A percentile compares a stretch with the other conserved stretches of the same genome.
phyloP scores from a whole-genome alignment of 305 asterid genomes.

The Fraxinus sp. region DNA sequence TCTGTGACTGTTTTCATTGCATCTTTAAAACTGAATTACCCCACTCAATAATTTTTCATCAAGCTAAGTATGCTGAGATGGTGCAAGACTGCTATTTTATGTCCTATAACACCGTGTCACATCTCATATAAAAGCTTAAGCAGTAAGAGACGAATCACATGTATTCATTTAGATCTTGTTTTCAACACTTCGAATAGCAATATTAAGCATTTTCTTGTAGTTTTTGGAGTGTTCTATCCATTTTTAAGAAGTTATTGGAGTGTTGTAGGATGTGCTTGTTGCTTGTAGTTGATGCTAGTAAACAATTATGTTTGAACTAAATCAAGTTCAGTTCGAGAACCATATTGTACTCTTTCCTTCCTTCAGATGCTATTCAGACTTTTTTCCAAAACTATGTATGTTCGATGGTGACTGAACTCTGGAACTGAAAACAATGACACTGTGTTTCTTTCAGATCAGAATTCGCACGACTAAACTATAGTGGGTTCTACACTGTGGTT shows the following conservation, averaged over 20 bases:
- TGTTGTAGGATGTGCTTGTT: neutral
- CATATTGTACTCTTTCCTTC: neutral
- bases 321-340: neutral
- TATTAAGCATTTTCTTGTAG: neutral
- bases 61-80: slow-evolving; percentile 1
- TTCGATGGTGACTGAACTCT: neutral
- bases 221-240: neutral
- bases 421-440: neutral
- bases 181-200: neutral
- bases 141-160: neutral
- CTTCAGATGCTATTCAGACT: slow-evolving; percentile 6
- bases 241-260: neutral
- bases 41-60: neutral
- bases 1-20: neutral
- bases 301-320: neutral
- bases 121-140: neutral
- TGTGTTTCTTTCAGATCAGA: slow-evolving; percentile 45
- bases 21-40: slow-evolving; percentile 5
- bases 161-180: neutral
- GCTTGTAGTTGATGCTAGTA: neutral
- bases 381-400: neutral
- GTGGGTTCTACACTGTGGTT: slow-evolving; percentile 57
- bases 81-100: neutral
- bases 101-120: neutral
- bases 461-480: slow-evolving; percentile 52